Base-by-base conservation (phyloP, 148 eudicot genomes). In the Dianthus caryophyllus region DNA sequence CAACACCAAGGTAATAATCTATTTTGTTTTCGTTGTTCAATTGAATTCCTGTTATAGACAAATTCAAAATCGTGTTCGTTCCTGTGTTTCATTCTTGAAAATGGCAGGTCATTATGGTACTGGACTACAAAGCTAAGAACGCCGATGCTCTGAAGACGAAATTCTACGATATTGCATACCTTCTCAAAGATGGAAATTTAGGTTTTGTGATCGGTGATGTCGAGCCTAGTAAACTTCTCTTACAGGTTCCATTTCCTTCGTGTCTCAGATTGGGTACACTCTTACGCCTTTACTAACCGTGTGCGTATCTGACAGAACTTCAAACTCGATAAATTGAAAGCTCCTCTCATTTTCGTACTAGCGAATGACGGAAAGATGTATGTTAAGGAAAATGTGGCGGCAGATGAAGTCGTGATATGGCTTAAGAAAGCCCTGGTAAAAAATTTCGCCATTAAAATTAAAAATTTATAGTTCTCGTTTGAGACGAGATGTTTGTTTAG, bases 1-100 rank as follows among this genome's bases (percentile, higher is more conserved):
- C 17, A 78, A 74, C 38, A 79, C 89, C 33, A 89, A 85, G 96
- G 98, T 89, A 78, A 22, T 33, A 7, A 33, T n/a, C n/a, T n/a
- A n/a, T 33, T 33, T 2, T 33, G 38, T 3, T 33, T 33, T 33
- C 7, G 38, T 33, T 2, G 4, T 33, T 33, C 3, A 33, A 33
- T 33, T 33, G 38, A 2, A 33, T 3, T 33, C 38, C 38, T 33
- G 38, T 3, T 33, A 33, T 33, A 3, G 38, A 33, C 38, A 33
- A 33, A 3, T 33, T 33, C 38, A 7, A 33, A 33, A 33, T 33
- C 38, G 38, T 33, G 4, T 33, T 3, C 7, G 7, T 2, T 33
- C 1, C 1, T 22, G 18, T 21, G 2, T 27, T 36, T 26, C 61
- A 30, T 29, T 56, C 39, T 27, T 15, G 21, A 26, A 56, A 51